Conservation (phyloP, 2,329 filamentous ascomycete genomes). For the Calycina herbarum region DNA sequence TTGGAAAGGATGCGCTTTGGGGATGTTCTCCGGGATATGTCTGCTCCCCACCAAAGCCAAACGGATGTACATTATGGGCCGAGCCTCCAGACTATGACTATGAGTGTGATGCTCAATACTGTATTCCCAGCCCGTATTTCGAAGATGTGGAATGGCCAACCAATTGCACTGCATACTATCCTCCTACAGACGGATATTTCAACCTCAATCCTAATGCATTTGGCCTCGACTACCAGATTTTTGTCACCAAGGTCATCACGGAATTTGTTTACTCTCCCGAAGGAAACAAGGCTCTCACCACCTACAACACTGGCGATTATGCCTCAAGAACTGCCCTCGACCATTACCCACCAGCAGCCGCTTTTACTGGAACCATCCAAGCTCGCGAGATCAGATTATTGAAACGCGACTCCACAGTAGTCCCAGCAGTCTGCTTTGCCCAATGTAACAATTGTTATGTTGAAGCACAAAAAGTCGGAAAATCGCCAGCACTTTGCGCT, state of each 20-base stretch:
- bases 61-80: slow-evolving; percentile 42
- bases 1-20: slow-evolving; percentile 39
- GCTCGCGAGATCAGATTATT: slow-evolving; percentile 18
- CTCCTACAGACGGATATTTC: slow-evolving; percentile 58
- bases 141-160: slow-evolving; percentile 43
- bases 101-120: slow-evolving; percentile 42
- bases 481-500: slow-evolving; percentile 48
- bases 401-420: slow-evolving; percentile 44
- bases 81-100: slow-evolving; percentile 43
- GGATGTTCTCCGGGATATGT: slow-evolving; percentile 46
- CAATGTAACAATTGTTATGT: slow-evolving; percentile 52
- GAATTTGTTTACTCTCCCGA: slow-evolving; percentile 34
- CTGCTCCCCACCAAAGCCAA: slow-evolving; percentile 42
- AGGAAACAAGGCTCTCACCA: slow-evolving; percentile 36
- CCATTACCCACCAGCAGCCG: slow-evolving; percentile 36
- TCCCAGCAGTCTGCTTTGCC: slow-evolving; percentile 52
- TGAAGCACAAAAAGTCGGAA: slow-evolving; percentile 50
- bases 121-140: slow-evolving; percentile 39
- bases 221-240: slow-evolving; percentile 63
- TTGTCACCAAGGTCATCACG: slow-evolving; percentile 45
- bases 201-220: slow-evolving; percentile 64
- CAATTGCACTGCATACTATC: slow-evolving; percentile 51
- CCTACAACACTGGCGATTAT: slow-evolving; percentile 57
- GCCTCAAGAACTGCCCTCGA: slow-evolving; percentile 51
- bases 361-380: slow-evolving; percentile 9